Conservation (phyloP, 345 rosid genomes). For the Cardamine resedifolia region DNA sequence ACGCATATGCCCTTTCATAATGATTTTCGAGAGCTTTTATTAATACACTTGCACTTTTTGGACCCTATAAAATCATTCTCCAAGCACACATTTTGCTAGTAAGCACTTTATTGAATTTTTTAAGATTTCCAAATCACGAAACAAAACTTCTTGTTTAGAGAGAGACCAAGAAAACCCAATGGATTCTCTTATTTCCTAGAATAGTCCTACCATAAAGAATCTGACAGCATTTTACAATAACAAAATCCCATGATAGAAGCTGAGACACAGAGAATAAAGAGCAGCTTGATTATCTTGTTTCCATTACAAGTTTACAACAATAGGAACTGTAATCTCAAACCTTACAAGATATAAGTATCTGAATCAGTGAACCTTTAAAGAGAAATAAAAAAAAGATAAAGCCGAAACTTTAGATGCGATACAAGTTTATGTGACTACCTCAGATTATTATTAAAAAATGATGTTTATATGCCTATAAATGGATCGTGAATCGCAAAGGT, state of each 20-base stretch:
- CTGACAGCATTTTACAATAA: background rate
- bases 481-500: conserved; percentile 16
- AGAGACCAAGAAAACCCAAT: background rate
- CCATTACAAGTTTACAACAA: conserved; percentile 20
- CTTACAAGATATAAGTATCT: conserved; percentile 13
- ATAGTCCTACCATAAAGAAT: background rate
- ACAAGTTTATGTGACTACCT: conserved; percentile 4
- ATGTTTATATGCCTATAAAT: conserved; percentile 18
- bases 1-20: conserved; percentile 8
- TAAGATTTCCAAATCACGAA: background rate
- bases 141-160: background rate
- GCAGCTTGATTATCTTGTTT: conserved; percentile 1
- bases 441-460: background rate
- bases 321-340: conserved; percentile 7
- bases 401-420: background rate
- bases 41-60: background rate
- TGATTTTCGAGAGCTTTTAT: background rate
- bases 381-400: background rate
- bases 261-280: background rate
- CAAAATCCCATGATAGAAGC: background rate
- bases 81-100: background rate
- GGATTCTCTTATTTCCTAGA: background rate
- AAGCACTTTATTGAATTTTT: background rate
- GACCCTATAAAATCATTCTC: background rate
- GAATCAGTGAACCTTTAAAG: background rate